phyloP scores from a whole-genome alignment of 2,329 filamentous ascomycete species.

The Verticillium longisporum region DNA sequence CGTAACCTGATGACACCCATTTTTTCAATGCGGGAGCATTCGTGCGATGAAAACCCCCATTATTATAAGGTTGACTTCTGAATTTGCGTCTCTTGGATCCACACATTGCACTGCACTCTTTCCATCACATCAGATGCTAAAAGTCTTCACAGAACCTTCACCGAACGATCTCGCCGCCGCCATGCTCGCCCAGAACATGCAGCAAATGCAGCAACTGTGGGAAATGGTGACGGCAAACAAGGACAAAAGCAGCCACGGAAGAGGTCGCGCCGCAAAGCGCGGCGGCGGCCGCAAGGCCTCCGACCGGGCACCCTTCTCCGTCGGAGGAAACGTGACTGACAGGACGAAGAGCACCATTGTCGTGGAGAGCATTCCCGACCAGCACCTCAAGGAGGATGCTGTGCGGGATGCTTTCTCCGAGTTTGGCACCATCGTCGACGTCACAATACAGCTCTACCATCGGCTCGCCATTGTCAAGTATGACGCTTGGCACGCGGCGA shows the following conservation, averaged over 20 bases:
- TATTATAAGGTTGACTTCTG: slow-evolving; percentile 19
- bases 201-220: slow-evolving; percentile 10
- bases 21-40: slow-evolving; percentile 11
- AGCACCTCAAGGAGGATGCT: slow-evolving; percentile 57
- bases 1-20: slow-evolving; percentile 11
- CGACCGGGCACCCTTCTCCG: slow-evolving; percentile 52
- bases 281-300: slow-evolving; percentile 6
- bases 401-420: slow-evolving; percentile 64
- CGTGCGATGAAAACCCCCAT: slow-evolving; percentile 10
- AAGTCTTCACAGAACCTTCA: slow-evolving; percentile 6
- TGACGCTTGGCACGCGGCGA: slow-evolving; percentile 57
- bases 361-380: slow-evolving; percentile 70
- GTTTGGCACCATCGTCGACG: slow-evolving; percentile 59
- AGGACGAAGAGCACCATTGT: slow-evolving; percentile 61
- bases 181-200: slow-evolving; percentile 11
- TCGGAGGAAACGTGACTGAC: slow-evolving; percentile 56
- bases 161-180: neutral
- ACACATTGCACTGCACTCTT: neutral
- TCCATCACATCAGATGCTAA: slow-evolving; percentile 1
- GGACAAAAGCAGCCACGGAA: slow-evolving; percentile 13
- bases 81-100: slow-evolving; percentile 13
- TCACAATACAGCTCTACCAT: slow-evolving; percentile 61
- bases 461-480: slow-evolving; percentile 65
- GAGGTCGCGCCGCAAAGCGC: slow-evolving; percentile 14
- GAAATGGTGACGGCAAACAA: slow-evolving; percentile 14